These are phyloP conservation scores for Fusarium longipes DNA, from an alignment of 2,329 filamentous ascomycete genomes.

Conservation along the genomic window DNA sequence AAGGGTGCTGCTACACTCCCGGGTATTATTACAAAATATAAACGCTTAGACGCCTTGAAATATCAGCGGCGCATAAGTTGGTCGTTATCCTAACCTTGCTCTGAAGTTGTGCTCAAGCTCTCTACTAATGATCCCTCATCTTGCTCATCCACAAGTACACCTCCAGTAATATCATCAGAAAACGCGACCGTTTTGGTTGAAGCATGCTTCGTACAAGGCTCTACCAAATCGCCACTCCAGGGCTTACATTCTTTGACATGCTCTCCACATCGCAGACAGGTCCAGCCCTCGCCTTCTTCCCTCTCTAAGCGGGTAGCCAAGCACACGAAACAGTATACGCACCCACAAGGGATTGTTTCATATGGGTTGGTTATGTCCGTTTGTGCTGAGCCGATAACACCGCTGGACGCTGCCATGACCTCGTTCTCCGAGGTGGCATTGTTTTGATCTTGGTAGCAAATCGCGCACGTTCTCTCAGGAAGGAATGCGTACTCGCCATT, in stretches of 20 bases:
- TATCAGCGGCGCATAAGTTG: neutral
- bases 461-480: conserved; percentile 93
- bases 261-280: conserved; percentile 88
- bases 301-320: conserved; percentile 89
- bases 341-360: conserved; percentile 87
- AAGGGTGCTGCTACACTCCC: conserved; percentile 1
- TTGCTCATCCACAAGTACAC: conserved; percentile 47
- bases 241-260: conserved; percentile 86
- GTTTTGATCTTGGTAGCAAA: conserved; percentile 96
- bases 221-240: conserved; percentile 90
- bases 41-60: neutral
- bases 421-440: conserved; percentile 77
- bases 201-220: conserved; percentile 59
- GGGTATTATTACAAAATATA: conserved; percentile 30
- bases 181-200: conserved; percentile 71
- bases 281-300: conserved; percentile 95
- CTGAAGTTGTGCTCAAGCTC: conserved; percentile 40
- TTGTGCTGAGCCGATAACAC: conserved; percentile 86
- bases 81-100: conserved; percentile 7
- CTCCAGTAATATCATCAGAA: conserved; percentile 62
- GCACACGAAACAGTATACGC: conserved; percentile 96
- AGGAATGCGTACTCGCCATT: conserved; percentile 85
- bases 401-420: conserved; percentile 76
- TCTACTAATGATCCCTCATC: conserved; percentile 40
- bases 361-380: conserved; percentile 98